Percentiles rank a stretch among this genome's conserved stretches.
Evolutionary conservation across 257 asterid genomes (phyloP).

Genomic region (Mitragyna speciosa): DNA sequence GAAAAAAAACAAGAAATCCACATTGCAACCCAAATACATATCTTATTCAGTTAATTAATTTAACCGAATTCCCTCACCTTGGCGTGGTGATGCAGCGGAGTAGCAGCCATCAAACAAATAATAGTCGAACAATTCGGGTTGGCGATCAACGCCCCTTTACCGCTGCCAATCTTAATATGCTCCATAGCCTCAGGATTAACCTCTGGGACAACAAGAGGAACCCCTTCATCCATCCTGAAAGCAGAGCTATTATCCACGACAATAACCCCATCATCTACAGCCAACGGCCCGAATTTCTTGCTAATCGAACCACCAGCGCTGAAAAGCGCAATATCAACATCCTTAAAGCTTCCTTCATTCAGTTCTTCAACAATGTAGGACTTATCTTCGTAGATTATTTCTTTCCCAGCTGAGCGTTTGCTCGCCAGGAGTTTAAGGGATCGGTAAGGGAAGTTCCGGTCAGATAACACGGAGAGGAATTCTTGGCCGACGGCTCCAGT

Average conservation of each 20-base stretch:
- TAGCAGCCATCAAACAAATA: slow-evolving; percentile 90
- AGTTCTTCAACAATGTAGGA: slow-evolving; percentile 59
- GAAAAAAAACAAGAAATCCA: not conserved
- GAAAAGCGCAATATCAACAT: slow-evolving; percentile 76
- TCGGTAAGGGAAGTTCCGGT: slow-evolving; percentile 79
- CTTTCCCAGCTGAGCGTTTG: slow-evolving; percentile 76
- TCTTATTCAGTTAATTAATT: not conserved
- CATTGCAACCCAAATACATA: not conserved
- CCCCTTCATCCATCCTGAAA: slow-evolving; percentile 83
- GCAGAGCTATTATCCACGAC: slow-evolving; percentile 99
- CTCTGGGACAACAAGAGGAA: slow-evolving; percentile 90
- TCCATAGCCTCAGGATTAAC: slow-evolving; percentile 92
- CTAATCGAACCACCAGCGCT: slow-evolving; percentile 95
- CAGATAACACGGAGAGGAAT: slow-evolving; percentile 82
- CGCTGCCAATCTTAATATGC: slow-evolving; percentile 60
- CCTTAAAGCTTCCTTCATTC: slow-evolving; percentile 61
- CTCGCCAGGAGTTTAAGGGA: slow-evolving; percentile 89
- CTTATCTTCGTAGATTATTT: slow-evolving; percentile 44
- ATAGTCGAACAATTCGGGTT: slow-evolving; percentile 95
- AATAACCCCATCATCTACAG: slow-evolving; percentile 65
- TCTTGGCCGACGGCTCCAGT: slow-evolving; percentile 97
- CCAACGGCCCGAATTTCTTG: slow-evolving; percentile 79
- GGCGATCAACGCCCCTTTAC: slow-evolving; percentile 82
- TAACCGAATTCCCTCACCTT: slow-evolving; percentile 45
- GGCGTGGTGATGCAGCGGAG: slow-evolving; percentile 86